These are phyloP conservation scores for Mediolabrus comicus DNA, from an alignment of 108 stramenopile species.

Conservation along the genomic window DNA sequence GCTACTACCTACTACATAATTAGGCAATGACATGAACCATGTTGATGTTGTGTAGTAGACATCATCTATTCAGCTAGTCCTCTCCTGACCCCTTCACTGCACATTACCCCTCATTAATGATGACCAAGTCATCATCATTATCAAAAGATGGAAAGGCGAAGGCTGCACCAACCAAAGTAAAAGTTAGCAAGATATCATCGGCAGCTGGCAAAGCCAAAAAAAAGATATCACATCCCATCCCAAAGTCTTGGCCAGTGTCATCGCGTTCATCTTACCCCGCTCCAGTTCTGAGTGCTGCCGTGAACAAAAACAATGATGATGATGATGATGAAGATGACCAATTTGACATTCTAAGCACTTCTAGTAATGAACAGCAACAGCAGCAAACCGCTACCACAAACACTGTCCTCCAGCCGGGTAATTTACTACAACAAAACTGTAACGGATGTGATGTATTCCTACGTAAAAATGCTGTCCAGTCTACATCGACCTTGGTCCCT, in stretches of 20 bases:
- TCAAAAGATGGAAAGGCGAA: neutral
- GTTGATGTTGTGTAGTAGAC: too few relatives aligned
- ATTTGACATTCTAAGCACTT: neutral
- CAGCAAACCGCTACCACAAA: neutral
- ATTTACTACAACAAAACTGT: conserved; percentile 20
- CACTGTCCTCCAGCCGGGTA: conserved; percentile 24
- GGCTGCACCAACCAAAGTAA: neutral
- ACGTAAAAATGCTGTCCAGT: conserved; percentile 40
- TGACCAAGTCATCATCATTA: neutral
- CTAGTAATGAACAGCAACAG: neutral
- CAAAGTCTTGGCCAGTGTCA: conserved; percentile 1
- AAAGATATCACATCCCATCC: neutral
- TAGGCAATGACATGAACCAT: too few relatives aligned
- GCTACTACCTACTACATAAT: too few relatives aligned
- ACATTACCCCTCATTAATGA: neutral
- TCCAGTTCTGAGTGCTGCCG: neutral
- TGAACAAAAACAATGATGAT: neutral
- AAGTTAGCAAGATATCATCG: neutral
- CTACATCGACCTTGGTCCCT: neutral
- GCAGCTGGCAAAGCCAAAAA: neutral
- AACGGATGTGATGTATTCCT: conserved; percentile 48
- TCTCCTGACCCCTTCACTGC: too few relatives aligned
- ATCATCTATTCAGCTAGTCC: too few relatives aligned
- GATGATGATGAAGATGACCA: neutral
- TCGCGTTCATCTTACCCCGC: neutral